A percentile compares a stretch with the other conserved stretches of the same genome.
phyloP scores from a whole-genome alignment of 2,329 filamentous ascomycete genomes.

The Hypoxylon rubiginosum region DNA sequence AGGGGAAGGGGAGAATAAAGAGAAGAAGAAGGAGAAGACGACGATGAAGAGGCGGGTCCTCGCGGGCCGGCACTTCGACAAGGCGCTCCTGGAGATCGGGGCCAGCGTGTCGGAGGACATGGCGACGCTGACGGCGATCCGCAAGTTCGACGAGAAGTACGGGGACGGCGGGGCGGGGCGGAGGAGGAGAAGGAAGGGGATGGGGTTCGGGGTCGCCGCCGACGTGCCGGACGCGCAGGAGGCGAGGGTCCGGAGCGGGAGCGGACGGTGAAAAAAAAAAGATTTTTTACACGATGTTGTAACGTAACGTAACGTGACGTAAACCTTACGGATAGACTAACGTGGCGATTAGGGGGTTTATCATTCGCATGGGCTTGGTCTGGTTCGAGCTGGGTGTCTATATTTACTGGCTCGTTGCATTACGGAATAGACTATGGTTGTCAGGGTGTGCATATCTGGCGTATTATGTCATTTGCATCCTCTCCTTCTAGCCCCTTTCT shows the following conservation, averaged over 20 bases:
- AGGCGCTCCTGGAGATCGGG: slow-evolving; percentile 87
- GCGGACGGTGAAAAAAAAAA: slow-evolving; percentile 33
- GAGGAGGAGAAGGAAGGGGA: slow-evolving; percentile 67
- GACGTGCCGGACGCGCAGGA: slow-evolving; percentile 59
- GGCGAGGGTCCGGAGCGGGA: slow-evolving; percentile 56
- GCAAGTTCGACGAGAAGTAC: slow-evolving; percentile 96
- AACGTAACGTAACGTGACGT: too few relatives aligned
- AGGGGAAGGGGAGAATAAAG: slow-evolving; percentile 32
- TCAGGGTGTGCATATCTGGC: slow-evolving; percentile 12
- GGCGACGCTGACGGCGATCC: slow-evolving; percentile 84
- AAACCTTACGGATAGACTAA: neutral
- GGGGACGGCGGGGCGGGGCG: slow-evolving; percentile 81
- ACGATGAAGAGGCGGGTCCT: slow-evolving; percentile 78
- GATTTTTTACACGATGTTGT: too few relatives aligned
- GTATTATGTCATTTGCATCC: neutral
- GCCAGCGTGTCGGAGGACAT: slow-evolving; percentile 96
- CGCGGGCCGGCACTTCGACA: slow-evolving; percentile 80
- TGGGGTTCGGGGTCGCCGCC: slow-evolving; percentile 70
- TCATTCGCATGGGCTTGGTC: neutral
- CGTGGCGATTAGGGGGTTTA: neutral
- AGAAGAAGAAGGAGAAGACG: slow-evolving; percentile 52
- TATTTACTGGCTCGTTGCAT: neutral
- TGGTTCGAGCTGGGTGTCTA: neutral
- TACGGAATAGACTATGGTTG: neutral
- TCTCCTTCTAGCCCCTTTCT: neutral